These are phyloP conservation scores for Fraxinus angustifolia DNA, from an alignment of 305 asterid genomes.

Conservation along the genomic window DNA sequence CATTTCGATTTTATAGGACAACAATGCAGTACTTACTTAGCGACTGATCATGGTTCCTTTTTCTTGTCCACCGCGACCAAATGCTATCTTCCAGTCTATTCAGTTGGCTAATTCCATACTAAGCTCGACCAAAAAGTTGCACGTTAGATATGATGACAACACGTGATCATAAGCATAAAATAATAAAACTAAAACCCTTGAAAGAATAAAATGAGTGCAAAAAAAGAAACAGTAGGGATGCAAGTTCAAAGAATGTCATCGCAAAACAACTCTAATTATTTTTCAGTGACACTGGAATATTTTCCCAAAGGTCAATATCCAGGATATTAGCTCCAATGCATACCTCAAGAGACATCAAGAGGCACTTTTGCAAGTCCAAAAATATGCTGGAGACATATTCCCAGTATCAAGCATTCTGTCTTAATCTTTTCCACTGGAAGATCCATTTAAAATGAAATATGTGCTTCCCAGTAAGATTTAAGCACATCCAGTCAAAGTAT, in stretches of 20 bases:
- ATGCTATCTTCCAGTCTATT: conserved; percentile 92
- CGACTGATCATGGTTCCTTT: conserved; percentile 40
- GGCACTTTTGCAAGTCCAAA: not conserved
- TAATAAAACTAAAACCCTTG: not conserved
- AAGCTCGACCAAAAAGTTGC: conserved; percentile 27
- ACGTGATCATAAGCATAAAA: not conserved
- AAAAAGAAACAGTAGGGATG: not conserved
- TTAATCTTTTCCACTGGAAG: not conserved
- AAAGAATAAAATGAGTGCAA: not conserved
- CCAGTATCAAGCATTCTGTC: not conserved
- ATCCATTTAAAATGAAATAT: not conserved
- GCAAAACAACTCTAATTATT: not conserved
- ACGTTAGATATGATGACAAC: conserved; percentile 31
- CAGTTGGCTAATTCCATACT: conserved; percentile 91
- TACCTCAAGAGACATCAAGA: not conserved
- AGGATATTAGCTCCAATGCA: not conserved
- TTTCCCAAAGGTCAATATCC: not conserved
- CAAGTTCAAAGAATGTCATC: not conserved
- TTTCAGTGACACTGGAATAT: not conserved
- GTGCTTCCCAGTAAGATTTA: not conserved
- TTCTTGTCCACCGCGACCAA: conserved; percentile 78
- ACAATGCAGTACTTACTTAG: conserved; percentile 40
- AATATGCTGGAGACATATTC: not conserved
- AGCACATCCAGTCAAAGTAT: not conserved
- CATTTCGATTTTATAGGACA: not conserved